phyloP scores from a whole-genome alignment of 768 basidiomycete species.

The Podaxis sp. region DNA sequence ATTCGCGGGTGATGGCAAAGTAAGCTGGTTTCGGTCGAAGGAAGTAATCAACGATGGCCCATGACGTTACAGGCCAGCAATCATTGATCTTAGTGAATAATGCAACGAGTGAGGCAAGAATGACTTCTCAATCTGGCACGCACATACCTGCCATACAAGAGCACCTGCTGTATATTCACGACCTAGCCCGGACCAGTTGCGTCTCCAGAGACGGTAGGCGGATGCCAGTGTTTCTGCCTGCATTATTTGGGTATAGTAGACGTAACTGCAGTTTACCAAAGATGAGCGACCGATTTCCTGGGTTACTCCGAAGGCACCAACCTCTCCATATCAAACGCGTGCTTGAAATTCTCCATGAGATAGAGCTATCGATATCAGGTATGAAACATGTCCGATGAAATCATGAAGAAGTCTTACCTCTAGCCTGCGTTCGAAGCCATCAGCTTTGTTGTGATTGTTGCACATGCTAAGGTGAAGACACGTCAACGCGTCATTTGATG shows the following conservation, averaged over 20 bases:
- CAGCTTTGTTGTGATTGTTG: constrained; percentile 89
- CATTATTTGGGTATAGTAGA: constrained; percentile 95
- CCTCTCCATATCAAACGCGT: constrained; percentile 86
- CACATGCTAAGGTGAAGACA: constrained; percentile 39
- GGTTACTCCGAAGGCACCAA: constrained; percentile 18
- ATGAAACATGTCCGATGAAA: background rate
- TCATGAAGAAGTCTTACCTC: constrained; percentile 46
- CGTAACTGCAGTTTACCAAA: constrained; percentile 49
- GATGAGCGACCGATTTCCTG: background rate
- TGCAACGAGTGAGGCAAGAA: background rate
- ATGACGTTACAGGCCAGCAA: constrained; percentile 93
- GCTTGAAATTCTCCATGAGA: constrained; percentile 91
- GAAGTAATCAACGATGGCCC: constrained; percentile 94
- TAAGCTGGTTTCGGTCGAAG: constrained; percentile 90
- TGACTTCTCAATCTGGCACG: background rate
- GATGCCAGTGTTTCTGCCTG: constrained; percentile 88
- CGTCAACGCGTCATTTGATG: background rate
- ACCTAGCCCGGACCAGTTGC: constrained; percentile 88
- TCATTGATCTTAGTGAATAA: constrained; percentile 60
- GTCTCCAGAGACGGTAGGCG: constrained; percentile 87
- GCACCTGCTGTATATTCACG: constrained; percentile 86
- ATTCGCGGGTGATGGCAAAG: constrained; percentile 81
- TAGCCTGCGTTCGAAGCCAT: constrained; percentile 76
- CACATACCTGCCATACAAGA: constrained; percentile 87
- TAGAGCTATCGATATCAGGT: constrained; percentile 52